Percentiles rank a stretch among this genome's conserved stretches.
Evolutionary conservation across 768 basidiomycete species (phyloP).

Genomic region (Pleurotus eryngii): DNA sequence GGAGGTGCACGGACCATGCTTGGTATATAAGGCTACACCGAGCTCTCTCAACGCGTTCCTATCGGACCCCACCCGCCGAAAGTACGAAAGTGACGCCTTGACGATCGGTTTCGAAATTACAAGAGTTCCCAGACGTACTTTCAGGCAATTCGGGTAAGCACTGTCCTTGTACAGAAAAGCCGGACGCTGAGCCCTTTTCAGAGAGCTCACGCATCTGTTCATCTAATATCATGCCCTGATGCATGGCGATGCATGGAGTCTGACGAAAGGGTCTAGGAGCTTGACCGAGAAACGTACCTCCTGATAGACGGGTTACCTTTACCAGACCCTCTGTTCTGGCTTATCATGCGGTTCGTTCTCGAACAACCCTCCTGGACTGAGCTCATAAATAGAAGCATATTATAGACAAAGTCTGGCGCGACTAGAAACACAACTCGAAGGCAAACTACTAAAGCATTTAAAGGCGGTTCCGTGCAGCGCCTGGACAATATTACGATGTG

Average conservation of each 20-base stretch:
- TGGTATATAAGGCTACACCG: too few species aligned
- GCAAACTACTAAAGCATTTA: not conserved
- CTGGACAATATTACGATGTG: not conserved
- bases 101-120: conserved; percentile 23
- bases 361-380: too few species aligned
- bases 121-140: conserved; percentile 25
- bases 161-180: not conserved
- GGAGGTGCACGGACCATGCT: too few species aligned
- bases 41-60: conserved; percentile 3
- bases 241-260: not conserved
- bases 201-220: conserved; percentile 29
- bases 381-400: not conserved
- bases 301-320: not conserved
- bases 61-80: conserved; percentile 16
- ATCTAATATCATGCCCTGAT: conserved; percentile 13
- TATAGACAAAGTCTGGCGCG: not conserved
- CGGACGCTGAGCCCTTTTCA: conserved; percentile 5
- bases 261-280: conserved; percentile 7
- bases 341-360: not conserved
- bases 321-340: conserved; percentile 26
- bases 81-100: conserved; percentile 13
- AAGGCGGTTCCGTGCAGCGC: not conserved
- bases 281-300: conserved; percentile 22
- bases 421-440: not conserved
- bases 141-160: conserved; percentile 22